phyloP scores from a whole-genome alignment of 2,329 filamentous ascomycete genomes.

The Sporothrix pseudoabietina region DNA sequence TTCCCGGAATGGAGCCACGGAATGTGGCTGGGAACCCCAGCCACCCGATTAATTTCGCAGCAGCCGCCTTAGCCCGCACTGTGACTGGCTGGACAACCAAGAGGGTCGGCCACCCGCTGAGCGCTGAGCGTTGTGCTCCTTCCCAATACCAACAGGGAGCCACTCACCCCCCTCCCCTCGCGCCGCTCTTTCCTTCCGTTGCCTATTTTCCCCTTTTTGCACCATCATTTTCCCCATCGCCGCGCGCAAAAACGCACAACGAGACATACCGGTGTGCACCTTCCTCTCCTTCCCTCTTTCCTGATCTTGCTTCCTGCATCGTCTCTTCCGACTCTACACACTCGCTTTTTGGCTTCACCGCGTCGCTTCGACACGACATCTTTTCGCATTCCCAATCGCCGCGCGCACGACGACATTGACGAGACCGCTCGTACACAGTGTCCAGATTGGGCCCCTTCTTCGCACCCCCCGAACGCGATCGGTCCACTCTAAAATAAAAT shows the following conservation, averaged over 20 bases:
- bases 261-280: slow-evolving; percentile 23
- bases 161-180: slow-evolving; percentile 27
- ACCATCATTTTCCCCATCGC: slow-evolving; percentile 19
- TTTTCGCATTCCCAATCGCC: background rate
- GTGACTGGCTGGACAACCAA: slow-evolving; percentile 31
- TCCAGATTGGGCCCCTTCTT: background rate
- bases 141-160: slow-evolving; percentile 22
- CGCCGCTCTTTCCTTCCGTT: slow-evolving; percentile 17
- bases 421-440: slow-evolving; percentile 17
- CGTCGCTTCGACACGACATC: background rate
- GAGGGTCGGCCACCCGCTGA: slow-evolving; percentile 1
- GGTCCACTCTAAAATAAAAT: slow-evolving; percentile 30
- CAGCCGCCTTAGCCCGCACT: slow-evolving; percentile 19
- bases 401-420: slow-evolving; percentile 9
- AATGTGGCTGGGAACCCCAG: slow-evolving; percentile 34
- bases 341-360: background rate
- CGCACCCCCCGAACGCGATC: slow-evolving; percentile 25
- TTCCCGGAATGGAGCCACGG: background rate
- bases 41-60: slow-evolving; percentile 37
- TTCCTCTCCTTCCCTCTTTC: background rate
- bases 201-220: slow-evolving; percentile 16
- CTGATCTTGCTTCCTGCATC: background rate
- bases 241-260: slow-evolving; percentile 21
- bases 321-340: background rate
- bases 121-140: slow-evolving; percentile 7